A percentile compares a stretch with the other conserved stretches of the same genome.
Evolutionary conservation across 2,329 filamentous ascomycete genomes (phyloP).

Genomic region (Colletotrichum navitas): DNA sequence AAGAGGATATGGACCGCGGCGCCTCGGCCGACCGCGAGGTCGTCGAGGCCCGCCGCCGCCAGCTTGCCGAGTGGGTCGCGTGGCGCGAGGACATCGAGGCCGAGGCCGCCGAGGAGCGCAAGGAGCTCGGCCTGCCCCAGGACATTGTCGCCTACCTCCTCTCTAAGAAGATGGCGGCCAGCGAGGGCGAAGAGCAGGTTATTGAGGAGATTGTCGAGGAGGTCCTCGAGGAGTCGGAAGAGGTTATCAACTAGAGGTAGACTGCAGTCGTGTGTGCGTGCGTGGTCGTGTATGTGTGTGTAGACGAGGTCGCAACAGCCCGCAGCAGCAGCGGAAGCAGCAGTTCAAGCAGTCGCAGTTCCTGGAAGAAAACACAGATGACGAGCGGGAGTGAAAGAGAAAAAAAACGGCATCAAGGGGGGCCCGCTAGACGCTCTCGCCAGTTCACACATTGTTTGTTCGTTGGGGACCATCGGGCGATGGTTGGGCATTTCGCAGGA

Average conservation of each 20-base stretch:
- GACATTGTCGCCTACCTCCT: constrained; percentile 73
- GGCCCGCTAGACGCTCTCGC: constrained; percentile 22
- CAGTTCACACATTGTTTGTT: constrained; percentile 32
- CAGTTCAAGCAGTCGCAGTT: constrained; percentile 1
- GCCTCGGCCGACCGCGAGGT: constrained; percentile 95
- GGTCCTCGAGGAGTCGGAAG: constrained; percentile 87
- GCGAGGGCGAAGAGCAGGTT: constrained; percentile 78
- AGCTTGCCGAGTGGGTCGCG: constrained; percentile 88
- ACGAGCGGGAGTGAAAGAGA: constrained; percentile 17
- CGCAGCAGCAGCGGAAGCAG: constrained; percentile 11
- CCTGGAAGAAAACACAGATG: constrained; percentile 5
- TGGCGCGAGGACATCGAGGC: constrained; percentile 83
- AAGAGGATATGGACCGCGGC: constrained; percentile 93
- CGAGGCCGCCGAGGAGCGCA: constrained; percentile 79
- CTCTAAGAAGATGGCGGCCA: constrained; percentile 64
- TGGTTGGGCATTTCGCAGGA: constrained; percentile 33
- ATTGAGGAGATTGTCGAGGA: constrained; percentile 93
- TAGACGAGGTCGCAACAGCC: constrained; percentile 21
- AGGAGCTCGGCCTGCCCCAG: constrained; percentile 73
- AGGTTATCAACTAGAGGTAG: constrained; percentile 63
- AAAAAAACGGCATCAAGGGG: neutral
- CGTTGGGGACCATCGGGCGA: constrained; percentile 34
- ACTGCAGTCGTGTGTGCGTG: neutral
- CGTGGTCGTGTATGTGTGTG: constrained; percentile 5
- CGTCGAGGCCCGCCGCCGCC: constrained; percentile 84